Conservation (phyloP, 2,329 filamentous ascomycete species). For the Cercospora zeae-maydis region DNA sequence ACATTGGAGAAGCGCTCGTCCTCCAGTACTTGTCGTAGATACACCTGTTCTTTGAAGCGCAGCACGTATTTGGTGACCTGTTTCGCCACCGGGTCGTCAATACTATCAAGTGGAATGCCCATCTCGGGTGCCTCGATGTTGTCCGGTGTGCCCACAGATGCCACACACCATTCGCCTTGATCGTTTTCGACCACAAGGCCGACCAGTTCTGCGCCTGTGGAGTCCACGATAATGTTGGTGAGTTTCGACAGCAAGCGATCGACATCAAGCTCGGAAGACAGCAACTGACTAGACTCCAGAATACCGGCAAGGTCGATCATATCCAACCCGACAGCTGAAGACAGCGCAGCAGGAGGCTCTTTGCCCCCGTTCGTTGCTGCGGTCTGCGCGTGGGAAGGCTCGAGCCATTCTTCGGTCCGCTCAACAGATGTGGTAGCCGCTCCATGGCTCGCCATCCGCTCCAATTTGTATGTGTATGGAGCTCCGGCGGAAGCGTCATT, state of each 20-base stretch:
- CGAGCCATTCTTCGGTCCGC: constrained; percentile 48
- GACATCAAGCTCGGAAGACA: constrained; percentile 73
- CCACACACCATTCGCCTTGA: constrained; percentile 64
- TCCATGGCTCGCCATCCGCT: constrained; percentile 44
- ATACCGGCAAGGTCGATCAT: constrained; percentile 81
- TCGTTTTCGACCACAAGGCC: constrained; percentile 72
- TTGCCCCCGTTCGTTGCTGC: constrained; percentile 33
- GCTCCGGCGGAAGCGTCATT: constrained; percentile 56
- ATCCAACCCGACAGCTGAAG: constrained; percentile 64
- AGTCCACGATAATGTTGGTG: constrained; percentile 76
- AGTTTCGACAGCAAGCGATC: constrained; percentile 75
- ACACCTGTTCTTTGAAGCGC: constrained; percentile 71
- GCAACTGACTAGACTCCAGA: constrained; percentile 71
- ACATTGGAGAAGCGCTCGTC: constrained; percentile 79
- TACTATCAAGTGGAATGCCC: constrained; percentile 59
- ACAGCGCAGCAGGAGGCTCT: constrained; percentile 35
- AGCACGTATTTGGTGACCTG: constrained; percentile 75
- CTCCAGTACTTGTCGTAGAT: constrained; percentile 67
- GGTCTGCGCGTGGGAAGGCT: constrained; percentile 38
- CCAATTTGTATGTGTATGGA: constrained; percentile 39
- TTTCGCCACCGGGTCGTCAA: constrained; percentile 66
- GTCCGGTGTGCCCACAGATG: constrained; percentile 70
- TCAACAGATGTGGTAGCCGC: constrained; percentile 42
- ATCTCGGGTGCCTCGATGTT: constrained; percentile 65
- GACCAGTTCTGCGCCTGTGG: constrained; percentile 69